Conservation (phyloP, 192 early-diverging fungal species). For the Linnemannia schmuckeri region DNA sequence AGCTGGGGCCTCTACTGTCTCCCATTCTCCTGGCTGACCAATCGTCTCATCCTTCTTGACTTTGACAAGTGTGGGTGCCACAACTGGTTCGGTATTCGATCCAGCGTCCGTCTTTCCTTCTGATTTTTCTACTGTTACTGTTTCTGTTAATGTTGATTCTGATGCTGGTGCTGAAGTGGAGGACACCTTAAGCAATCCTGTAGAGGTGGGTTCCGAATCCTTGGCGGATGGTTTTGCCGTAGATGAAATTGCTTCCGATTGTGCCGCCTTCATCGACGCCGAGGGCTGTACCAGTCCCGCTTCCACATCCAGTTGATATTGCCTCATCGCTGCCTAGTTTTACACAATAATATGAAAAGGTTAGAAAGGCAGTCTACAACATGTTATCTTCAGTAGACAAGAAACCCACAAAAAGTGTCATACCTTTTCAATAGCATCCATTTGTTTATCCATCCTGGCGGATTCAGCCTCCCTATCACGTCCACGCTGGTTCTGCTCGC, state of each 20-base stretch:
- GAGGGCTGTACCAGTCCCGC: slow-evolving; percentile 47
- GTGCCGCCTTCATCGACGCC: slow-evolving; percentile 4
- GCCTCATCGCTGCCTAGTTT: slow-evolving; percentile 58
- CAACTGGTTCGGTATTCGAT: neutral
- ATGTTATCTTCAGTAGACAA: neutral
- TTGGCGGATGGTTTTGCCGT: neutral
- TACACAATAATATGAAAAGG: neutral
- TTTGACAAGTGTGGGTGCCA: neutral
- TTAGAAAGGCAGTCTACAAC: neutral
- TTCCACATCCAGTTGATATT: slow-evolving; percentile 57
- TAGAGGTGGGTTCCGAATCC: neutral
- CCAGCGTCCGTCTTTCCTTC: neutral
- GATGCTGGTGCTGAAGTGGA: neutral
- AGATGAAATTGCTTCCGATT: neutral
- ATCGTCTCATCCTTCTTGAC: slow-evolving; percentile 27
- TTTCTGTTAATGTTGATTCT: neutral
- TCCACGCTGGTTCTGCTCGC: slow-evolving; percentile 66
- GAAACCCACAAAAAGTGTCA: neutral
- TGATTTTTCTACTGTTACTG: neutral
- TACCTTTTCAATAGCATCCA: slow-evolving; percentile 77
- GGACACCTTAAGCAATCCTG: neutral
- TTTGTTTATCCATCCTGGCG: slow-evolving; percentile 67
- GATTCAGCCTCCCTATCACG: slow-evolving; percentile 56
- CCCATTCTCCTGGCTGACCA: slow-evolving; percentile 57
- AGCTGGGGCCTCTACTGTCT: slow-evolving; percentile 50